A percentile compares a stretch with the other conserved stretches of the same genome.
phyloP scores from a whole-genome alignment of 163 green algal species.

The Prototheca cutis region DNA sequence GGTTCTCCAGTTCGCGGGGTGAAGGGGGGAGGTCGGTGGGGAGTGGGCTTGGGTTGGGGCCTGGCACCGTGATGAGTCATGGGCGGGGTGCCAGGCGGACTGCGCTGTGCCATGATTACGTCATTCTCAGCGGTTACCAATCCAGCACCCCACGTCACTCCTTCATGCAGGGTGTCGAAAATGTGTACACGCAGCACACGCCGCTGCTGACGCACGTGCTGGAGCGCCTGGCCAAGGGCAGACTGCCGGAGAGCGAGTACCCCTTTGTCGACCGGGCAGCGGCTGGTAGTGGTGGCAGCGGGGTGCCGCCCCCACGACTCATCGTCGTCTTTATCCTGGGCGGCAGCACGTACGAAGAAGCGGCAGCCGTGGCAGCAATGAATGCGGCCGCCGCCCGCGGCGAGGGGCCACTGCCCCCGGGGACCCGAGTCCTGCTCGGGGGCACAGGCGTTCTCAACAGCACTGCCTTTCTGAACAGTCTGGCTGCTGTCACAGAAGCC shows the following conservation, averaged over 20 bases:
- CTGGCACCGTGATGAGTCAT: no score
- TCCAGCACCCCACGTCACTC: background rate
- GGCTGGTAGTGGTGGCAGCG: background rate
- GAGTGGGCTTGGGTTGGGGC: no score
- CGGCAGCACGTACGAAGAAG: slow-evolving; percentile 92
- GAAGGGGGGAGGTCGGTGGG: no score
- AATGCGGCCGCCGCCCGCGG: slow-evolving; percentile 31
- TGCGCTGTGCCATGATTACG: no score
- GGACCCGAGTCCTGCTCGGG: slow-evolving; percentile 66
- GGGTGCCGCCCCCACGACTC: slow-evolving; percentile 36
- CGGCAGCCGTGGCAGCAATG: slow-evolving; percentile 51
- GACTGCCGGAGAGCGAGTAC: slow-evolving; percentile 66
- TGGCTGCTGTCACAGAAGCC: slow-evolving; percentile 17
- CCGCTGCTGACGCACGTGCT: slow-evolving; percentile 74
- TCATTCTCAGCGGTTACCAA: no score
- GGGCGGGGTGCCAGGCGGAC: no score
- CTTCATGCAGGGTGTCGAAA: slow-evolving; percentile 75
- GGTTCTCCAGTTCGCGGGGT: no score
- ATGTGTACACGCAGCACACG: slow-evolving; percentile 96
- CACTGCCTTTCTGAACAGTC: slow-evolving; percentile 44
- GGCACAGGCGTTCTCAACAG: slow-evolving; percentile 75
- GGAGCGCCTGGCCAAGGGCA: slow-evolving; percentile 40
- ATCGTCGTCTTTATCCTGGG: slow-evolving; percentile 91
- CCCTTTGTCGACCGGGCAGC: slow-evolving; percentile 25
- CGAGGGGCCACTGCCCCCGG: slow-evolving; percentile 29